Conservation (phyloP, 192 early-diverging fungal species). For the Backusella morwellensis region DNA sequence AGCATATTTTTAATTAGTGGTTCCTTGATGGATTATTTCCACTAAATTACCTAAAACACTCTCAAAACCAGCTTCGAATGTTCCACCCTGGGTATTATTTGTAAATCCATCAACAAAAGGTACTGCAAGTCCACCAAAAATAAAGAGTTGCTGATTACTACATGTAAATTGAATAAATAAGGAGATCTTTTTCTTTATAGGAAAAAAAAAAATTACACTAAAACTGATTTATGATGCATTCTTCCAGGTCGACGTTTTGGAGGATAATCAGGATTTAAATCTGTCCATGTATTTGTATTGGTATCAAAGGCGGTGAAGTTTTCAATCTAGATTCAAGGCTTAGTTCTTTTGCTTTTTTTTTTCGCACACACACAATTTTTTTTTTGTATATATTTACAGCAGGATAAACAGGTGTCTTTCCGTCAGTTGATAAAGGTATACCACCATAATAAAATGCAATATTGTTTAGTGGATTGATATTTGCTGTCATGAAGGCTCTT, state of each 20-base stretch:
- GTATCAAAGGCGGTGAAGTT: not conserved
- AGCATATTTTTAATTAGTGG: not conserved
- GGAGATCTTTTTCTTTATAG: not conserved
- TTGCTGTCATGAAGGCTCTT: not conserved
- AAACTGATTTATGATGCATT: not conserved
- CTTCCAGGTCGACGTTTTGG: not conserved
- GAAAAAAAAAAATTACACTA: not conserved
- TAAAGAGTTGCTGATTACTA: conserved; percentile 20
- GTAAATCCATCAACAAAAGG: not conserved
- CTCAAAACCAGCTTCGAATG: conserved; percentile 4
- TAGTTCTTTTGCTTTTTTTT: not conserved
- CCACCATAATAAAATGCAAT: conserved; percentile 11
- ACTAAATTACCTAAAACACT: conserved; percentile 16
- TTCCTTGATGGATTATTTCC: not conserved
- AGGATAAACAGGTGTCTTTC: not conserved
- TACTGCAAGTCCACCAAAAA: conserved; percentile 12
- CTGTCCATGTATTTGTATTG: not conserved
- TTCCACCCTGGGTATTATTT: not conserved
- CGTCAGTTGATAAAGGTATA: not conserved
- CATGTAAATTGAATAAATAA: not conserved
- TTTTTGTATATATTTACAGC: not conserved
- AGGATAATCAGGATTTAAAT: not conserved
- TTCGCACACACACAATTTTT: not conserved
- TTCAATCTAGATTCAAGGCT: not conserved
- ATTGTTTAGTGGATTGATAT: not conserved